Evolutionary conservation across 768 basidiomycete genomes (phyloP).

Genomic region (Albatrellus ellisii): DNA sequence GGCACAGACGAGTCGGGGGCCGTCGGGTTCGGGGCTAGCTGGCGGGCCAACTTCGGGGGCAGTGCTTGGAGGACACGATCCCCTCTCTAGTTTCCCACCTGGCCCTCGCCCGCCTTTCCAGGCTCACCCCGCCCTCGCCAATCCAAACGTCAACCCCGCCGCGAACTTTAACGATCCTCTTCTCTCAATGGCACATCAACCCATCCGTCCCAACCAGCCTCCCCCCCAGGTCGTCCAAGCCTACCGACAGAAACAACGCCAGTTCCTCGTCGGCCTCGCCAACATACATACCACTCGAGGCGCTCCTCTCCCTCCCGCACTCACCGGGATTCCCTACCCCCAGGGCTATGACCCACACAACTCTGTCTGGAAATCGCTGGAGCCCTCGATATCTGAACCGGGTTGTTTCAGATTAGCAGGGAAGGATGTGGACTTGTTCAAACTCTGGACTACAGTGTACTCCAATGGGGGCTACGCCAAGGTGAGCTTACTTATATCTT

Average conservation of each 20-base stretch:
- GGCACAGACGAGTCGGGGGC: slow-evolving; percentile 24
- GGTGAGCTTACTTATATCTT: slow-evolving; percentile 26
- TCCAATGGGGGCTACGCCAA: slow-evolving; percentile 47
- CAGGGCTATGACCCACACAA: slow-evolving; percentile 47
- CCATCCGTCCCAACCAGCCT: slow-evolving; percentile 22
- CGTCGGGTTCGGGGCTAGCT: slow-evolving; percentile 18
- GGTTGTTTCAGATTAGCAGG: slow-evolving; percentile 60
- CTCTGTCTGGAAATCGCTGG: slow-evolving; percentile 55
- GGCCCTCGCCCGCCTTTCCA: slow-evolving; percentile 12
- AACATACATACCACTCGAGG: slow-evolving; percentile 41
- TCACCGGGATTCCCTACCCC: slow-evolving; percentile 47
- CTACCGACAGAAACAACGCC: slow-evolving; percentile 40
- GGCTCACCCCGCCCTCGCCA: slow-evolving; percentile 8
- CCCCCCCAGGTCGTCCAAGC: slow-evolving; percentile 20
- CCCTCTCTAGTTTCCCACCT: slow-evolving; percentile 14
- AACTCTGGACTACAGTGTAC: slow-evolving; percentile 49
- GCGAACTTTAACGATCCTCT: slow-evolving; percentile 9
- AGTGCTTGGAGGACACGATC: slow-evolving; percentile 32
- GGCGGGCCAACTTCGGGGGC: slow-evolving; percentile 56
- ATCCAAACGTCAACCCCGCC: slow-evolving; percentile 14
- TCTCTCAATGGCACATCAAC: slow-evolving; percentile 22
- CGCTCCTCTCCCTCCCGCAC: slow-evolving; percentile 59
- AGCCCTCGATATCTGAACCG: slow-evolving; percentile 39
- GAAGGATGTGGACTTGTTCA: slow-evolving; percentile 67
- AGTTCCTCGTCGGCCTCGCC: slow-evolving; percentile 49